These are phyloP conservation scores for Echium plantagineum DNA, from an alignment of 257 asterid species.

Conservation along the genomic window DNA sequence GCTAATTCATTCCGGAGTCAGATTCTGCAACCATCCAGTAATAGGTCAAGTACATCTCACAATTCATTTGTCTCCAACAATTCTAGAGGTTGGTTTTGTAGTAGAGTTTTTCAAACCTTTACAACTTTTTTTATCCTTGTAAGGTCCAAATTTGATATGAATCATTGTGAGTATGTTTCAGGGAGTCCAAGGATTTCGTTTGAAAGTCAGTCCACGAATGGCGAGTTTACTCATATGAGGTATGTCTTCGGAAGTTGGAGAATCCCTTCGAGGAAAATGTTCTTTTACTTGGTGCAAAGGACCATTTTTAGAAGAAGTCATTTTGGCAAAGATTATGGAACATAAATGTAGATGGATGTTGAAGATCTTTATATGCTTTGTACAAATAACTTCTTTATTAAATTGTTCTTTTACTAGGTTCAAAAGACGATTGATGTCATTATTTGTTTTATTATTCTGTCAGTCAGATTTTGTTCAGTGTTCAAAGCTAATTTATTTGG, in stretches of 20 bases:
- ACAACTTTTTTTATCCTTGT: not conserved
- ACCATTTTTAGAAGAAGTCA: too few species aligned
- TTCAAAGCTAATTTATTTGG: conserved; percentile 12
- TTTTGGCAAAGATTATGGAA: too few species aligned
- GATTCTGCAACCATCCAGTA: conserved; percentile 34
- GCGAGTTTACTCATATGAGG: conserved; percentile 33
- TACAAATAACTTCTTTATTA: too few species aligned
- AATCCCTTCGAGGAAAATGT: not conserved
- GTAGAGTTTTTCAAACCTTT: conserved; percentile 1
- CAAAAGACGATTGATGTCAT: too few species aligned
- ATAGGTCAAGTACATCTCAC: conserved; percentile 20
- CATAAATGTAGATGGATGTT: too few species aligned
- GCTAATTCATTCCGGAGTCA: conserved; percentile 66
- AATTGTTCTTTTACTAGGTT: too few species aligned
- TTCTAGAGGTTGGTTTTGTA: conserved; percentile 35
- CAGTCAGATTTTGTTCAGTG: not conserved
- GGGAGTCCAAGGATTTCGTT: conserved; percentile 31
- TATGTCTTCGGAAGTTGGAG: conserved; percentile 9
- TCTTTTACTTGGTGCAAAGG: too few species aligned
- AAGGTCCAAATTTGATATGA: not conserved
- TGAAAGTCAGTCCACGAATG: conserved; percentile 4
- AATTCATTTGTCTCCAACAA: conserved; percentile 14
- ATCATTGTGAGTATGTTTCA: conserved; percentile 21
- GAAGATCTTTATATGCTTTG: too few species aligned
- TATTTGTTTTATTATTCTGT: too few species aligned